A percentile compares a stretch with the other conserved stretches of the same genome.
phyloP scores from a whole-genome alignment of 1,284 basidiomycete species.

The Microbotryum silenes-acaulis region DNA sequence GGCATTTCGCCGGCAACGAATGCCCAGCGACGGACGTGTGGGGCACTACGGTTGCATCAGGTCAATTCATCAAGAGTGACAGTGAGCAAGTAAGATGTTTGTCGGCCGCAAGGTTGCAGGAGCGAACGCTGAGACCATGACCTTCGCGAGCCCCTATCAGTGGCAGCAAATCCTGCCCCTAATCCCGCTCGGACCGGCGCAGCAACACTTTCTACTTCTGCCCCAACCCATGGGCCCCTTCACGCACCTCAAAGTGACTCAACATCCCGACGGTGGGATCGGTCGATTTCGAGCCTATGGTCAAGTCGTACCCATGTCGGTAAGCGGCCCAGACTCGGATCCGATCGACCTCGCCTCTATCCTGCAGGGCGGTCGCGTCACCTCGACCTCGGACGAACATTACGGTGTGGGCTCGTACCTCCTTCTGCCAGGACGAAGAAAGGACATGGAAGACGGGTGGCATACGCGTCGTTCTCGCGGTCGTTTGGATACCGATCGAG shows the following conservation, averaged over 20 bases:
- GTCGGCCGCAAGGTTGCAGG: too few species aligned
- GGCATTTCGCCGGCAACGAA: too few species aligned
- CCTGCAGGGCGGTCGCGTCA: conserved; percentile 75
- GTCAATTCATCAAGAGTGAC: conserved; percentile 19
- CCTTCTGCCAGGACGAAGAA: conserved; percentile 77
- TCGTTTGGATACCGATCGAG: conserved; percentile 53
- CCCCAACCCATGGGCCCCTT: conserved; percentile 46
- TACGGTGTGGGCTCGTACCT: conserved; percentile 87
- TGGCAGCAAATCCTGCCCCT: conserved; percentile 75
- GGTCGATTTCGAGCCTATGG: conserved; percentile 43
- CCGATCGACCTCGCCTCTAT: conserved; percentile 81
- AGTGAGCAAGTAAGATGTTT: conserved; percentile 22
- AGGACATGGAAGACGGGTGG: conserved; percentile 93
- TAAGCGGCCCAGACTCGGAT: conserved; percentile 34
- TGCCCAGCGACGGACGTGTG: conserved; percentile 35
- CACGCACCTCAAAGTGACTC: conserved; percentile 84
- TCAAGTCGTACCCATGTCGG: conserved; percentile 54
- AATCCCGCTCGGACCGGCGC: conserved; percentile 67
- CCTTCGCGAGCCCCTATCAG: conserved; percentile 42
- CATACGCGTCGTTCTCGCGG: conserved; percentile 83
- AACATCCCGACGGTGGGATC: conserved; percentile 90
- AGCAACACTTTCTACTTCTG: conserved; percentile 76
- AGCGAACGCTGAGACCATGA: not conserved
- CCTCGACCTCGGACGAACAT: conserved; percentile 70
- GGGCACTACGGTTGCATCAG: conserved; percentile 28